These are phyloP conservation scores for Microbotryum scabiosae DNA, from an alignment of 1,284 basidiomycete genomes.

Conservation along the genomic window DNA sequence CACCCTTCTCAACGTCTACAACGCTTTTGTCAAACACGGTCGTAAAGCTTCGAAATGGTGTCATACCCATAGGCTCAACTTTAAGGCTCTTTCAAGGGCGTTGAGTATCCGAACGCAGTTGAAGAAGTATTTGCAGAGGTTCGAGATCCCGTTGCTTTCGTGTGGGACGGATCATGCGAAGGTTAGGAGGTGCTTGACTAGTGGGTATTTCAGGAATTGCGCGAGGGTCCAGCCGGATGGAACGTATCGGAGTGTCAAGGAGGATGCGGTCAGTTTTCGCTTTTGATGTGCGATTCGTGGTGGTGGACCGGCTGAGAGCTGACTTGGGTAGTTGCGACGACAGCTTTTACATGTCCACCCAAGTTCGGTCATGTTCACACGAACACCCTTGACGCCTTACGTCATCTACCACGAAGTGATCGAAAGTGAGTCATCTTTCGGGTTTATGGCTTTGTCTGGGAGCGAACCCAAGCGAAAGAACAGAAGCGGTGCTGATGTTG, in stretches of 20 bases:
- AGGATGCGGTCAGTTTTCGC: conserved; percentile 56
- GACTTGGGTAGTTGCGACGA: not conserved
- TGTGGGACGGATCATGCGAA: conserved; percentile 51
- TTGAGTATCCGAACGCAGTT: conserved; percentile 86
- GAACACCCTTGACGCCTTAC: conserved; percentile 81
- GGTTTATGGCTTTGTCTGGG: not conserved
- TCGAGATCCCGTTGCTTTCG: conserved; percentile 58
- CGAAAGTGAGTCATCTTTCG: not conserved
- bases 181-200: conserved; percentile 73
- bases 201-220: conserved; percentile 88
- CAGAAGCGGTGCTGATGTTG: not conserved
- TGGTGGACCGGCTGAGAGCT: not conserved
- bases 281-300: too few species aligned
- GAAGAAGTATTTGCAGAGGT: conserved; percentile 83
- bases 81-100: conserved; percentile 82
- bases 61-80: conserved; percentile 81
- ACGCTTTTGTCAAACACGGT: conserved; percentile 77
- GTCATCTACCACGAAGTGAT: conserved; percentile 85
- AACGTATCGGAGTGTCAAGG: conserved; percentile 65
- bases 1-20: conserved; percentile 85
- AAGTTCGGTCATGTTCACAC: conserved; percentile 85
- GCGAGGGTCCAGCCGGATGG: conserved; percentile 52
- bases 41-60: conserved; percentile 78
- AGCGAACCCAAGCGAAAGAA: not conserved
- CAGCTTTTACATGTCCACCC: conserved; percentile 84